Evolutionary conservation across 768 basidiomycete genomes (phyloP).

Genomic region (Suillus subluteus): DNA sequence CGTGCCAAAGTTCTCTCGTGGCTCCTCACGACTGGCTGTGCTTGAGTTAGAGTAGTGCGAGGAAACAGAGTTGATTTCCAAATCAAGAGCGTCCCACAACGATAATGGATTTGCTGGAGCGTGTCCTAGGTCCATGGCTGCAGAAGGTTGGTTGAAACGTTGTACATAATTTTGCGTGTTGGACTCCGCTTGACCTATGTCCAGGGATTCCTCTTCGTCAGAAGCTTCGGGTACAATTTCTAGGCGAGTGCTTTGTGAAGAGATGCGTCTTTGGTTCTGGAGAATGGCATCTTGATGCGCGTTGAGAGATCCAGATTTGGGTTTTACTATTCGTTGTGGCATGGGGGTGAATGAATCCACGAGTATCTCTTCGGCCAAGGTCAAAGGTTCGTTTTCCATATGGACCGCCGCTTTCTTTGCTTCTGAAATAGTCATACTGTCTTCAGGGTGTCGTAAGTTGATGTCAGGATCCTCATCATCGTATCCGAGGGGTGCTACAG

Average conservation of each 20-base stretch:
- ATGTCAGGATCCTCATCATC: constrained; percentile 17
- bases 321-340: constrained; percentile 11
- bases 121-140: constrained; percentile 19
- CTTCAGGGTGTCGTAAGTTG: constrained; percentile 7
- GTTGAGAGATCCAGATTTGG: not conserved
- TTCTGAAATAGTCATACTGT: constrained; percentile 6
- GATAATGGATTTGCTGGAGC: constrained; percentile 31
- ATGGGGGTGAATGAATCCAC: constrained; percentile 9
- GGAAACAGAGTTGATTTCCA: constrained; percentile 29
- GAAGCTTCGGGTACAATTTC: constrained; percentile 20
- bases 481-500: constrained; percentile 7
- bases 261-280: constrained; percentile 16
- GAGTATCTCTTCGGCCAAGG: not conserved
- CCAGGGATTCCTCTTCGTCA: constrained; percentile 22
- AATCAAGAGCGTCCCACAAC: constrained; percentile 53
- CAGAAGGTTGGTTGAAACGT: constrained; percentile 2
- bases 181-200: constrained; percentile 12
- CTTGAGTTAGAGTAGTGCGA: constrained; percentile 18
- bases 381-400: constrained; percentile 5
- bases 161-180: not conserved
- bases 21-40: constrained; percentile 15
- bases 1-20: constrained; percentile 27
- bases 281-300: not conserved
- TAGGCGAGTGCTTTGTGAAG: constrained; percentile 13
- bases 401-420: not conserved